phyloP scores from a whole-genome alignment of 176 grass and related monocot genomes.

The Hordeum vulgare region MorexV3_pseudomolecules_assembly NC_058524.1:618527224-618527723 shows the following conservation, averaged over 20 bases:
- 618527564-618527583: slow-evolving; percentile 68
- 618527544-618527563: background rate
- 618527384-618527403: slow-evolving; percentile 29
- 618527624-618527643: slow-evolving; percentile 95
- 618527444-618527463: slow-evolving; percentile 58
- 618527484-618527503: background rate
- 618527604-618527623: slow-evolving; percentile 54
- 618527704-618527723: too few species aligned
- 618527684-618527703: too few species aligned
- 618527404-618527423: slow-evolving; percentile 75
- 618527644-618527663: too few species aligned
- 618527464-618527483: slow-evolving; percentile 74
- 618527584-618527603: slow-evolving; percentile 64
- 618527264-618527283: slow-evolving; percentile 75
- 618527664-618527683: too few species aligned
- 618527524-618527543: background rate
- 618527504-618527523: background rate
- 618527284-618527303: slow-evolving; percentile 51
- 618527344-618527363: slow-evolving; percentile 26
- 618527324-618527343: slow-evolving; percentile 68
- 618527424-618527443: slow-evolving; percentile 57
- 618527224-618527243: background rate
- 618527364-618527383: background rate
- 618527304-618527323: slow-evolving; percentile 78
- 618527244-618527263: slow-evolving; percentile 70